phyloP scores from a whole-genome alignment of 306 rosid genomes.

The Cyclanthera cordifolia region DNA sequence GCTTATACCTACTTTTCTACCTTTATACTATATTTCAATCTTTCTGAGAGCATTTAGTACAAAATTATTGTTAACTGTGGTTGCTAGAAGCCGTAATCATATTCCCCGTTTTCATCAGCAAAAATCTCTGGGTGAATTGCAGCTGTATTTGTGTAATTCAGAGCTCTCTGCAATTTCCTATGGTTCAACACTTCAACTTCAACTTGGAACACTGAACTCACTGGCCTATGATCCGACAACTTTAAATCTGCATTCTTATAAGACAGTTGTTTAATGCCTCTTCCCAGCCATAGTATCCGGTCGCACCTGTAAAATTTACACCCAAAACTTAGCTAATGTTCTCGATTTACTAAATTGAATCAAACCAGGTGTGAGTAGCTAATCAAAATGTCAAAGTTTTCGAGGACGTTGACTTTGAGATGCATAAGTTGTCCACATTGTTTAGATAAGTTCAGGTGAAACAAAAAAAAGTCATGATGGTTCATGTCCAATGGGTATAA shows the following conservation, averaged over 20 bases:
- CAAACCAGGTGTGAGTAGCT: not conserved
- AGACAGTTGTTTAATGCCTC: conserved; percentile 60
- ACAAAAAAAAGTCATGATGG: too few relatives aligned
- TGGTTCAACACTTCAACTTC: conserved; percentile 85
- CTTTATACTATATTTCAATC: too few relatives aligned
- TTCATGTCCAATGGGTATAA: not conserved
- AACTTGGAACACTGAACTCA: conserved; percentile 53
- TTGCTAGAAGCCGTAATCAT: not conserved
- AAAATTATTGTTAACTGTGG: not conserved
- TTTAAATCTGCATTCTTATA: conserved; percentile 49
- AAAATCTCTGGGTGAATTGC: conserved; percentile 56
- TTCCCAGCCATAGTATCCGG: conserved; percentile 74
- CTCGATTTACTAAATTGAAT: not conserved
- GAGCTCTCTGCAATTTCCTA: conserved; percentile 61
- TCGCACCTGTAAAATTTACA: conserved; percentile 53
- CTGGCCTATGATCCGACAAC: conserved; percentile 82
- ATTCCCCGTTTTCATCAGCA: conserved; percentile 34
- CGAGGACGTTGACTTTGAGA: too few relatives aligned
- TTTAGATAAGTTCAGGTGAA: too few relatives aligned
- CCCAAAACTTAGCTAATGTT: not conserved
- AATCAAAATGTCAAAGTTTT: not conserved
- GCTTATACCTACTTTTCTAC: too few relatives aligned
- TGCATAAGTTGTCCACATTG: too few relatives aligned
- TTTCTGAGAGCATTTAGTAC: too few relatives aligned
- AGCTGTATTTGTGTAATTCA: conserved; percentile 49